phyloP scores from a whole-genome alignment of 805 yeast species.

The Dipodascus geniculatus region DNA sequence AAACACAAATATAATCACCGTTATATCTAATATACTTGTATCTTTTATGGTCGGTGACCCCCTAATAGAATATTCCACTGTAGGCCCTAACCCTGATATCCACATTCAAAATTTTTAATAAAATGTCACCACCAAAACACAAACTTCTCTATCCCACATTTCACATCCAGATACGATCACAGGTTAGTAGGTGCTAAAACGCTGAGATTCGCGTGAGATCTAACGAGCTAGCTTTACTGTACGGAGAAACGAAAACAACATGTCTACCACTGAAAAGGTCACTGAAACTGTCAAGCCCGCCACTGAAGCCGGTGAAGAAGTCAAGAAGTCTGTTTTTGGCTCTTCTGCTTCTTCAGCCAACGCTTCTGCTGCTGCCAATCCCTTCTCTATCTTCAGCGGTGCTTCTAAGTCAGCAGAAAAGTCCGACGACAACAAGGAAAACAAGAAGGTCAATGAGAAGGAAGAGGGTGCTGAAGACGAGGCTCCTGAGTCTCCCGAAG shows the following conservation, averaged over 20 bases:
- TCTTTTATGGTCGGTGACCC: too few species aligned
- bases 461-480: constrained; percentile 33
- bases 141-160: not conserved
- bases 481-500: constrained; percentile 63
- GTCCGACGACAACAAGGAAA: constrained; percentile 24
- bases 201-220: too few species aligned
- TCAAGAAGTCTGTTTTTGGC: constrained; percentile 8
- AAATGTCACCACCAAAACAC: not conserved
- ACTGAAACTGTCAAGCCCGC: constrained; percentile 5
- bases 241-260: too few species aligned
- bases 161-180: not conserved
- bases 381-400: constrained; percentile 94
- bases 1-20: too few species aligned
- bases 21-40: too few species aligned
- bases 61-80: too few species aligned
- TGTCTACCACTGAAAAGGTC: not conserved
- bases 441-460: constrained; percentile 23
- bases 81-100: not conserved
- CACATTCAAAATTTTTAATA: not conserved
- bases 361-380: constrained; percentile 35
- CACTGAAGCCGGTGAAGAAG: constrained; percentile 7
- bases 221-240: too few species aligned
- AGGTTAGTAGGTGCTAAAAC: too few species aligned
- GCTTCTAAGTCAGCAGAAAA: constrained; percentile 38
- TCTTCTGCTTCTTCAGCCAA: not conserved